A percentile compares a stretch with the other conserved stretches of the same genome.
Conservation (phyloP, 2,329 filamentous ascomycete species). For the Neopestalotiopsis sp. region DNA sequence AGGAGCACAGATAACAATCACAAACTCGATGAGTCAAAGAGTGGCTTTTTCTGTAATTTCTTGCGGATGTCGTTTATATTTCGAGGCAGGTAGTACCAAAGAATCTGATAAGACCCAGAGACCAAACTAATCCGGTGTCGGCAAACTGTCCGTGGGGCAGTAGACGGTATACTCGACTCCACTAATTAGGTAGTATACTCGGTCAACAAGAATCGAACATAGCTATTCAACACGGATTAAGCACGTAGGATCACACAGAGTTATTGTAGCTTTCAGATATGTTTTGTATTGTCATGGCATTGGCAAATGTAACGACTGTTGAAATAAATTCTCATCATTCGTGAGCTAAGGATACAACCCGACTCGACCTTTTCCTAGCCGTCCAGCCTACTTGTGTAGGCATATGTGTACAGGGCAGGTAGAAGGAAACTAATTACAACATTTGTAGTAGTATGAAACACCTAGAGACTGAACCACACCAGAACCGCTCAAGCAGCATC, state of each 20-base stretch:
- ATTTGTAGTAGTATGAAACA: not conserved
- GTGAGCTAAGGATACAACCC: not conserved
- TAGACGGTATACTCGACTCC: not conserved
- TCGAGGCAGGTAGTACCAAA: not conserved
- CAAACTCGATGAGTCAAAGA: too few species aligned
- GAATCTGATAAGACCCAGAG: too few species aligned
- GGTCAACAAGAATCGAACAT: not conserved
- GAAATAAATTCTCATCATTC: not conserved
- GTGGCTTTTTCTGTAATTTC: too few species aligned
- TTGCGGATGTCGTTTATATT: not conserved
- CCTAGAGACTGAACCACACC: not conserved
- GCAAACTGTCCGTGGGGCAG: not conserved
- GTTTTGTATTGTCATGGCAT: not conserved
- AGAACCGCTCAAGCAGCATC: not conserved
- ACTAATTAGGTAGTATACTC: not conserved
- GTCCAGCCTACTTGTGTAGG: not conserved
- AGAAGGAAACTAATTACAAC: slow-evolving; percentile 10
- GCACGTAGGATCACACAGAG: not conserved
- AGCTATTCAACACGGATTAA: not conserved
- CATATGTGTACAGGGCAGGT: not conserved
- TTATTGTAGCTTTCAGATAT: not conserved
- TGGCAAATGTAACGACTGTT: not conserved
- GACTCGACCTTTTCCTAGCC: not conserved
- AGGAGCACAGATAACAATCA: too few species aligned
- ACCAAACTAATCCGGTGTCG: not conserved